Percentiles rank a stretch among this genome's conserved stretches.
These are phyloP conservation scores for Arthromyces matolae DNA, from an alignment of 768 basidiomycete genomes.

Conservation along the genomic window DNA sequence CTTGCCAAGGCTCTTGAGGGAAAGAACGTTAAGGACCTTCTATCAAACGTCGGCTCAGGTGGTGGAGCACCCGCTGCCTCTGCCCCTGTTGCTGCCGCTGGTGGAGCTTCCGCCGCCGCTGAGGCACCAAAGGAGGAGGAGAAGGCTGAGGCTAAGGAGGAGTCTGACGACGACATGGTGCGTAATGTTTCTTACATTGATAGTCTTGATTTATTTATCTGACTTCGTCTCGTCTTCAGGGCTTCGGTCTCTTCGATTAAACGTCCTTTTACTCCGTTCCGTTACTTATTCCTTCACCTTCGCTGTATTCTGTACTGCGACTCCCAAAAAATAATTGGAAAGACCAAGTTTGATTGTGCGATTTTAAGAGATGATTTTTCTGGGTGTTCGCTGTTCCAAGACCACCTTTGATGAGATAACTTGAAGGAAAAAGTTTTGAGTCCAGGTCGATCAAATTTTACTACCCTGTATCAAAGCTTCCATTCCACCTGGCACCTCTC, in stretches of 20 bases:
- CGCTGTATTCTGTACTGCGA: constrained; percentile 16
- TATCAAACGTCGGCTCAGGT: constrained; percentile 92
- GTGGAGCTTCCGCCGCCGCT: constrained; percentile 59
- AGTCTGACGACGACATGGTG: constrained; percentile 89
- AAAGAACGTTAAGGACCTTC: constrained; percentile 93
- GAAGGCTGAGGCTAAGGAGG: constrained; percentile 85
- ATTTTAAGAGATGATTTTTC: not conserved
- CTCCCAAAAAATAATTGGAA: constrained; percentile 14
- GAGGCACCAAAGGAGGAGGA: constrained; percentile 75
- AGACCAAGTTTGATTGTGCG: not conserved
- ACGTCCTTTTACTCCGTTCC: constrained; percentile 20
- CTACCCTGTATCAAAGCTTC: no score
- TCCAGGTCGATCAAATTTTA: no score
- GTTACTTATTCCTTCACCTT: constrained; percentile 8
- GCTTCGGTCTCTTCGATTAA: constrained; percentile 97
- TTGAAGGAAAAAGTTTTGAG: no score
- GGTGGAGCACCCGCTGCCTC: constrained; percentile 79
- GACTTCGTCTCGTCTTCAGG: constrained; percentile 39
- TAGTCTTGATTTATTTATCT: not conserved
- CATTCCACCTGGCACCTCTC: no score
- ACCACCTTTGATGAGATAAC: no score
- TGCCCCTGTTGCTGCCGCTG: constrained; percentile 42
- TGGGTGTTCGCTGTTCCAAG: no score
- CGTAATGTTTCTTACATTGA: constrained; percentile 20
- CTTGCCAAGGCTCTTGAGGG: constrained; percentile 98